Evolutionary conservation across 352 stramenopile species (phyloP).

Genomic region (Phytophthora palmivora): DNA sequence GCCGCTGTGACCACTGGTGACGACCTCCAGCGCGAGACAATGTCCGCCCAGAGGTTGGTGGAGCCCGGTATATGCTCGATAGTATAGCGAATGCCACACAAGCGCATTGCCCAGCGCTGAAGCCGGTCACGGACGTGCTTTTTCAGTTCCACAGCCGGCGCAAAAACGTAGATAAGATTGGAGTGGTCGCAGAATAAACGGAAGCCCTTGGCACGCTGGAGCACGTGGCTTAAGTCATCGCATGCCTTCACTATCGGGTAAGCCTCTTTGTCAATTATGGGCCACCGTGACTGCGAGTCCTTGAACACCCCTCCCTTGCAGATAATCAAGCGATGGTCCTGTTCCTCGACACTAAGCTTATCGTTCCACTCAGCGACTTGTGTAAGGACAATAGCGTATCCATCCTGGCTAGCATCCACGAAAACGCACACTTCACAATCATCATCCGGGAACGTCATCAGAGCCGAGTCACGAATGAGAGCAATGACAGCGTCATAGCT

Average conservation of each 20-base stretch:
- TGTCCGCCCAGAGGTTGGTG: no score
- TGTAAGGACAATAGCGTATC: no score
- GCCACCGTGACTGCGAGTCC: slow-evolving; percentile 16
- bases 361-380: no score
- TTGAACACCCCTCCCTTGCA: slow-evolving; percentile 17
- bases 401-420: no score
- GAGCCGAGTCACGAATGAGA: no score
- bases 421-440: no score
- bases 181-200: slow-evolving; percentile 32
- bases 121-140: slow-evolving; percentile 23
- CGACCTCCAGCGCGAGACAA: slow-evolving; percentile 12
- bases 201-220: slow-evolving; percentile 23
- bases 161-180: slow-evolving; percentile 35
- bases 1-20: no score
- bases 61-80: slow-evolving; percentile 22
- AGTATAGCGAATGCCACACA: slow-evolving; percentile 15
- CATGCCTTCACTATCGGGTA: slow-evolving; percentile 19
- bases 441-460: no score
- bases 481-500: no score
- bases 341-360: slow-evolving; percentile 5
- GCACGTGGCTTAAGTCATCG: slow-evolving; percentile 18
- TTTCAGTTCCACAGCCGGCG: slow-evolving; percentile 14
- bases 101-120: slow-evolving; percentile 12
- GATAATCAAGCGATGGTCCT: slow-evolving; percentile 15
- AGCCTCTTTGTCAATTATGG: no score